Evolutionary conservation across 768 basidiomycete genomes (phyloP).

Genomic region (Auricularia sp.): DNA sequence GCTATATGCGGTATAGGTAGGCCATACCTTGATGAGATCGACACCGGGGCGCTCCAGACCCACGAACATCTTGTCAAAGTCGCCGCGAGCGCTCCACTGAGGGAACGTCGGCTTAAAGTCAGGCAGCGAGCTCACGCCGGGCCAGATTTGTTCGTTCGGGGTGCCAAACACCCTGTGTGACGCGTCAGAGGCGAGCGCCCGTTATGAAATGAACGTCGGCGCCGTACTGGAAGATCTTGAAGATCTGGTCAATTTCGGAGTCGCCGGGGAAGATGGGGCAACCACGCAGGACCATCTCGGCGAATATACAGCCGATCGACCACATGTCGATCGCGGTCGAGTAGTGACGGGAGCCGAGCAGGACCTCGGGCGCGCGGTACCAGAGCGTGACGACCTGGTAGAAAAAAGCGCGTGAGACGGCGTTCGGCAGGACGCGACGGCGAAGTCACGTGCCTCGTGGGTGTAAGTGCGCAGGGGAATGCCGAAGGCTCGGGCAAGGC

Average conservation of each 20-base stretch:
- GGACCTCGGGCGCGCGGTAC: conserved; percentile 97
- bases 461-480: conserved; percentile 99
- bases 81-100: conserved; percentile 70
- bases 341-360: conserved; percentile 93
- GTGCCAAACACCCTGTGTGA: conserved; percentile 77
- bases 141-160: conserved; percentile 86
- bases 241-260: conserved; percentile 99
- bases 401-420: not conserved
- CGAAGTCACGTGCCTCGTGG: conserved; percentile 61
- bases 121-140: conserved; percentile 75
- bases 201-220: conserved; percentile 8
- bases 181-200: not conserved
- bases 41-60: conserved; percentile 66
- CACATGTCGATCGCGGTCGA: conserved; percentile 99
- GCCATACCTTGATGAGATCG: conserved; percentile 62
- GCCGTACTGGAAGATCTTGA: conserved; percentile 91
- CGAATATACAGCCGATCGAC: conserved; percentile 95
- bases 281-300: conserved; percentile 95
- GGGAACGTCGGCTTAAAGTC: conserved; percentile 98
- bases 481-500: conserved; percentile 91
- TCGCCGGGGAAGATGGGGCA: conserved; percentile 94
- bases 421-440: not conserved
- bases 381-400: conserved; percentile 92
- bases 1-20: not conserved
- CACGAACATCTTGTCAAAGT: conserved; percentile 58